phyloP scores from a whole-genome alignment of 2,329 filamentous ascomycete genomes.

The Furcasterigmium sp. region DNA sequence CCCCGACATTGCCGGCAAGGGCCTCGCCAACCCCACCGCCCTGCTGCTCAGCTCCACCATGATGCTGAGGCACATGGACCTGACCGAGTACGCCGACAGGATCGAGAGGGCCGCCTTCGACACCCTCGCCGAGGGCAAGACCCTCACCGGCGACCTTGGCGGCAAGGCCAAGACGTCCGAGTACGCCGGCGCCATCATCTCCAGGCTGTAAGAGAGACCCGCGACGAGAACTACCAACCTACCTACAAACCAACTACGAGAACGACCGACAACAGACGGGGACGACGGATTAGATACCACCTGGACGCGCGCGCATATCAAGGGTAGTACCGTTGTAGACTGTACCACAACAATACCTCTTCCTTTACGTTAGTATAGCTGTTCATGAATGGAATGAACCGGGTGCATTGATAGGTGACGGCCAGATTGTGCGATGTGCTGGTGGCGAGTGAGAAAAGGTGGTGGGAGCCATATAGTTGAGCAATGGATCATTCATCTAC shows the following conservation, averaged over 20 bases:
- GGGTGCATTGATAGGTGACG: no score
- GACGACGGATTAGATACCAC: conserved; percentile 11
- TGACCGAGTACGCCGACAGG: conserved; percentile 74
- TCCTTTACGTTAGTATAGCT: conserved; percentile 10
- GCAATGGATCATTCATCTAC: no score
- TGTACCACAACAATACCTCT: conserved; percentile 13
- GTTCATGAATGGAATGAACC: conserved; percentile 12
- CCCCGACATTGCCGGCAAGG: conserved; percentile 94
- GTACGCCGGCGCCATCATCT: conserved; percentile 89
- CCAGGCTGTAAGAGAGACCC: conserved; percentile 48
- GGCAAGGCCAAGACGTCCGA: conserved; percentile 95
- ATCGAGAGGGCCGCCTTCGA: conserved; percentile 96
- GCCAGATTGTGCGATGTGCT: no score
- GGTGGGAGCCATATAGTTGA: no score
- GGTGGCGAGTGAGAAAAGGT: no score
- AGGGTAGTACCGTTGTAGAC: conserved; percentile 12
- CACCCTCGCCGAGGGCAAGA: conserved; percentile 93
- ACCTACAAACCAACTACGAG: no score
- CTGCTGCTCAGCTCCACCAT: conserved; percentile 95
- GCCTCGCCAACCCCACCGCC: conserved; percentile 93
- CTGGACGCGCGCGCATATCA: conserved; percentile 5
- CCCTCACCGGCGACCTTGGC: conserved; percentile 90
- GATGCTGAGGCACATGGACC: conserved; percentile 99
- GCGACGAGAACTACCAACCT: no score
- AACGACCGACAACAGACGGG: conserved; percentile 1